Conservation (phyloP, 306 rosid genomes). For the Quercus mongolica region DNA sequence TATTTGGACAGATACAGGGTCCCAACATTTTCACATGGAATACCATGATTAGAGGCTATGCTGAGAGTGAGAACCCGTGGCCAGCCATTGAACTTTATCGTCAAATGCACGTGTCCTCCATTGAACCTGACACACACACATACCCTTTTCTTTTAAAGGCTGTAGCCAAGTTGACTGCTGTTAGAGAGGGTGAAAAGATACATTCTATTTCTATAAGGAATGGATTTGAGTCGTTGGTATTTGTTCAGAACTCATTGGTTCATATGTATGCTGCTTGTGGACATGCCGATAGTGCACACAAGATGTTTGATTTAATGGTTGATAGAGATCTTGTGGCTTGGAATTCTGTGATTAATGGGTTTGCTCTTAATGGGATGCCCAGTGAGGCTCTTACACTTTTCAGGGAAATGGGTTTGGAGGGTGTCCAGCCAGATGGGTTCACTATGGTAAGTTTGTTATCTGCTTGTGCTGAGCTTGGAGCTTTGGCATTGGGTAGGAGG, state of each 20-base stretch:
- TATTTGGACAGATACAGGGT: constrained; percentile 21
- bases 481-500: constrained; percentile 48
- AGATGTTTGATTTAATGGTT: constrained; percentile 47
- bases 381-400: constrained; percentile 54
- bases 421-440: constrained; percentile 51
- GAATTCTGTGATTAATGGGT: constrained; percentile 57
- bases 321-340: constrained; percentile 54
- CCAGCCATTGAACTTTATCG: constrained; percentile 36
- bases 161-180: constrained; percentile 35
- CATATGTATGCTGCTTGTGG: constrained; percentile 53
- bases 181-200: constrained; percentile 42
- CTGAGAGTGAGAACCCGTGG: constrained; percentile 27
- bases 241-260: constrained; percentile 54
- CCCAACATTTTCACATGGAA: constrained; percentile 56
- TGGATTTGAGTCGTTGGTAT: constrained; percentile 48
- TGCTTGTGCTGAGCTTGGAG: constrained; percentile 59
- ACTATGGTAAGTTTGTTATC: constrained; percentile 57
- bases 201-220: constrained; percentile 40
- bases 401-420: constrained; percentile 42
- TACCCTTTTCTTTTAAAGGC: constrained; percentile 61
- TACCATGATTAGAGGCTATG: constrained; percentile 52
- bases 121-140: constrained; percentile 55
- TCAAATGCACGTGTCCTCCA: constrained; percentile 22
- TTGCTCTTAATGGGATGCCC: constrained; percentile 55
- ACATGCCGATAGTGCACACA: constrained; percentile 37